phyloP scores from a whole-genome alignment of 2,329 filamentous ascomycete species.

The Pseudogymnoascus sp. region DNA sequence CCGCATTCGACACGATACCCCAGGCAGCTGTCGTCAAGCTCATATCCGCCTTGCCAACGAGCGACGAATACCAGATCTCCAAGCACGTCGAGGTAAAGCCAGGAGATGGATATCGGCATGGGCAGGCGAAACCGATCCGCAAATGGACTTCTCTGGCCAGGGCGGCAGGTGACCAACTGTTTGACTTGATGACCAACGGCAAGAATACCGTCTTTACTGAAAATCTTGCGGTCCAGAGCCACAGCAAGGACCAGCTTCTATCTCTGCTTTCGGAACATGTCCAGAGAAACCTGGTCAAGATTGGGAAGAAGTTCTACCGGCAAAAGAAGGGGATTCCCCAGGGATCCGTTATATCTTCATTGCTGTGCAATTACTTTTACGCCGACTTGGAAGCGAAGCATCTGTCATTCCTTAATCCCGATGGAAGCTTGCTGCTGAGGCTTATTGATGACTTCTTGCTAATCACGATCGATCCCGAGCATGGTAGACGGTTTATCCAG shows the following conservation, averaged over 20 bases:
- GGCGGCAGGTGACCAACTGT: slow-evolving; percentile 23
- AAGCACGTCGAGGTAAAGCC: slow-evolving; percentile 69
- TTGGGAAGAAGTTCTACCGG: slow-evolving; percentile 81
- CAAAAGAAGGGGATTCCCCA: slow-evolving; percentile 90
- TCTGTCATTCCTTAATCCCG: slow-evolving; percentile 56
- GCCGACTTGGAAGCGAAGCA: slow-evolving; percentile 70
- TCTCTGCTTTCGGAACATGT: slow-evolving; percentile 73
- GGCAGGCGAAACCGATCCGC: slow-evolving; percentile 22
- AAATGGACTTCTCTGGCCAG: slow-evolving; percentile 27
- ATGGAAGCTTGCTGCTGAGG: slow-evolving; percentile 64
- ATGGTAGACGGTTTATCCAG: slow-evolving; percentile 67
- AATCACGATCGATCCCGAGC: slow-evolving; percentile 61
- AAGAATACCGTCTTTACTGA: slow-evolving; percentile 73
- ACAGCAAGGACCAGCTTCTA: slow-evolving; percentile 55
- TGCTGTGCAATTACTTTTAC: slow-evolving; percentile 95
- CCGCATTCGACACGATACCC: slow-evolving; percentile 93
- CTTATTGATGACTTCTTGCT: slow-evolving; percentile 92
- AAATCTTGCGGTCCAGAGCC: slow-evolving; percentile 50
- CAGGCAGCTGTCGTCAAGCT: slow-evolving; percentile 67
- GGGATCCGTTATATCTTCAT: slow-evolving; percentile 78
- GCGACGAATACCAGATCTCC: slow-evolving; percentile 61
- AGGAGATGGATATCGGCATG: slow-evolving; percentile 21
- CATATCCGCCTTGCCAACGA: slow-evolving; percentile 49
- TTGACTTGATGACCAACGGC: slow-evolving; percentile 29
- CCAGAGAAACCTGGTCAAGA: slow-evolving; percentile 75